These are phyloP conservation scores for Nicotiana undulata DNA, from an alignment of 257 asterid species.

Conservation along the genomic window DNA sequence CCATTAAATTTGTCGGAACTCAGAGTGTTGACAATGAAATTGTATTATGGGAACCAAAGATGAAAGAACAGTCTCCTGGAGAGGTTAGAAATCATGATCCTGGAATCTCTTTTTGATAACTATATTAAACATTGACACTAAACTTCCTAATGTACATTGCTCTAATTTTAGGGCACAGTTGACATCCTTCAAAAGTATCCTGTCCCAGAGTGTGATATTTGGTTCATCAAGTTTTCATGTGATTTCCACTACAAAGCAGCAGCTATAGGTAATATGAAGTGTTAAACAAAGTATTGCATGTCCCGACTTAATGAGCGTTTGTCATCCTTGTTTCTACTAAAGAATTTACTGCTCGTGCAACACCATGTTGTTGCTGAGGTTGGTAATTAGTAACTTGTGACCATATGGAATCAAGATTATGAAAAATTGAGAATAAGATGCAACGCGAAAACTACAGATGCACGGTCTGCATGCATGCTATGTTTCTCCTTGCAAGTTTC, in stretches of 20 bases:
- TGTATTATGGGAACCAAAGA: slow-evolving; percentile 94
- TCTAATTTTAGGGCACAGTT: slow-evolving; percentile 65
- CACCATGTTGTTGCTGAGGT: neutral
- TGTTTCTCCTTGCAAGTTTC: neutral
- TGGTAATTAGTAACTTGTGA: neutral
- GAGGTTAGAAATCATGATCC: slow-evolving; percentile 53
- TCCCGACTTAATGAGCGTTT: neutral
- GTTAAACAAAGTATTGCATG: neutral
- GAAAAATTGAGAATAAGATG: too few relatives aligned
- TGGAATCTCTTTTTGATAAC: neutral
- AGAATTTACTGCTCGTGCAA: neutral
- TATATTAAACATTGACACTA: slow-evolving; percentile 7
- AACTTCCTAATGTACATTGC: slow-evolving; percentile 8
- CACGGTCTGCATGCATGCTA: neutral
- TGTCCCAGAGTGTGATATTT: slow-evolving; percentile 94
- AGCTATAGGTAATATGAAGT: slow-evolving; percentile 61
- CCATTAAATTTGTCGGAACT: slow-evolving; percentile 12
- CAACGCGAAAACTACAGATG: too few relatives aligned
- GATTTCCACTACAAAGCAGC: slow-evolving; percentile 72
- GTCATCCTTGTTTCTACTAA: neutral
- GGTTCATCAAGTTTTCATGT: slow-evolving; percentile 96
- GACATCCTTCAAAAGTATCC: slow-evolving; percentile 97
- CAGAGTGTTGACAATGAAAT: slow-evolving; percentile 98
- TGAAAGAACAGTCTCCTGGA: slow-evolving; percentile 93
- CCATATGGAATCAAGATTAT: neutral